Evolutionary conservation across 2,329 filamentous ascomycete genomes (phyloP), one percentile per base, ranked within the genome.

Genomic region (Aspergillus awamori): DNA sequence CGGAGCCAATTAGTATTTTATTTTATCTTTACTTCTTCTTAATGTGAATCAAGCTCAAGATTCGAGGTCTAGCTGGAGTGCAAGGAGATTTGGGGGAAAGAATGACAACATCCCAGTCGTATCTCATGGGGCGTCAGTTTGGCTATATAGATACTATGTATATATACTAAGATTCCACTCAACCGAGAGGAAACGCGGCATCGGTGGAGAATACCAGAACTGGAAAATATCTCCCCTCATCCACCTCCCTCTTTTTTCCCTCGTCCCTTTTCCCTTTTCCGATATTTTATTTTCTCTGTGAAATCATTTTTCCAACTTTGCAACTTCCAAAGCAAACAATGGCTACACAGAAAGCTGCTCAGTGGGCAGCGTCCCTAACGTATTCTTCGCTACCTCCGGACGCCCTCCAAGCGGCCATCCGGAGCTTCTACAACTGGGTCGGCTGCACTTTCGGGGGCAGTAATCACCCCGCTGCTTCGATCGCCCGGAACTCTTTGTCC

Each of bases 371-470:
- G 6, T 71, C 72, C 58, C 76, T 84, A 4, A 72, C 74, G 17
- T 80, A 76, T 61, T 61, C 75, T 10, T 70, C 77, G 41, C 70
- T 84, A 1, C 78, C 81, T 7, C 43, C 61, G 1, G 65, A 75
- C 8, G 81, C 83, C 17, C 70, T 77, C 55, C 66, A 77, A 15
- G 77, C 81, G 6, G 82, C 83, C 0, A 72, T 78, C 8, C 77
- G 79, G 20, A 81, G 79, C 43, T 77, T 85, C 54, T 84, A 84
- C 72, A 86, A 85, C 73, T 84, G 81, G 78, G 77, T 78, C 6
- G 83, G 83, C 41, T 86, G 83, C 65, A 78, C 82, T 26, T 79
- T 85, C 20, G 82, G 81, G 5, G 83, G 83, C 3, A 80, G 78
- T 60, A 72, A 73, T 8, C 82, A 84, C 63, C 72, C 76, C n/a